A percentile compares a stretch with the other conserved stretches of the same genome.
Evolutionary conservation across 371 early-diverging fungal genomes (phyloP).

Genomic region (Syncephalastrum racemosum): DNA sequence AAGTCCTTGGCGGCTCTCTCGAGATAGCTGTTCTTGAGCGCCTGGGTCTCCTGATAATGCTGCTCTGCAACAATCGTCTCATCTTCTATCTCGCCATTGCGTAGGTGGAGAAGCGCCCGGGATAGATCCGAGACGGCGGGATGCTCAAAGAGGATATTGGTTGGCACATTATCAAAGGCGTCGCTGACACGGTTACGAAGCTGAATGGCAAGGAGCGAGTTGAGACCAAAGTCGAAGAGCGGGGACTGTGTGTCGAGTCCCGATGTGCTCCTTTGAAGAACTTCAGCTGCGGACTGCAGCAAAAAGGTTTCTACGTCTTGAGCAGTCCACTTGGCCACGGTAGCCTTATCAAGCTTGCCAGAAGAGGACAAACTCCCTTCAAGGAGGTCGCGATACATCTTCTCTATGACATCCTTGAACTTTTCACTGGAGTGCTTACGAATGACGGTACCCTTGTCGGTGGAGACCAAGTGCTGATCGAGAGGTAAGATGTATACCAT

Average conservation of each 20-base stretch:
- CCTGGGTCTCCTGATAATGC: slow-evolving; percentile 13
- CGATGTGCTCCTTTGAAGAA: neutral
- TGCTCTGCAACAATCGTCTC: slow-evolving; percentile 4
- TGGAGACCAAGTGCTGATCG: slow-evolving; percentile 16
- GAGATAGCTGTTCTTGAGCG: slow-evolving; percentile 11
- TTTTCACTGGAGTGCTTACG: slow-evolving; percentile 20
- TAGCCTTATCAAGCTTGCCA: neutral
- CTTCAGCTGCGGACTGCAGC: slow-evolving; percentile 4
- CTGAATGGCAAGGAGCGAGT: slow-evolving; percentile 15
- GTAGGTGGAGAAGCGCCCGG: no score
- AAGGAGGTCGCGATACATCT: slow-evolving; percentile 29
- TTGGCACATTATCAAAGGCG: slow-evolving; percentile 22
- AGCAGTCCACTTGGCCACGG: neutral
- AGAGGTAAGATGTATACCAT: slow-evolving; percentile 42
- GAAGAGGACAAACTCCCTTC: neutral
- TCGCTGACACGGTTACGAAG: slow-evolving; percentile 15
- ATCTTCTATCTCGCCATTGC: no score
- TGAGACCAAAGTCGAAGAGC: slow-evolving; percentile 20
- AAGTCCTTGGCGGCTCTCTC: slow-evolving; percentile 24
- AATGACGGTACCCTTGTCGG: slow-evolving; percentile 33
- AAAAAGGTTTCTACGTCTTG: neutral
- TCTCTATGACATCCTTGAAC: slow-evolving; percentile 24
- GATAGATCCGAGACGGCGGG: no score
- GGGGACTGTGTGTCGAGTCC: slow-evolving; percentile 2
- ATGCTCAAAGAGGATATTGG: slow-evolving; percentile 36